Evolutionary conservation across 1,284 basidiomycete species (phyloP), one percentile per base, ranked within the genome.

Genomic region (Puccinia coronata): DNA sequence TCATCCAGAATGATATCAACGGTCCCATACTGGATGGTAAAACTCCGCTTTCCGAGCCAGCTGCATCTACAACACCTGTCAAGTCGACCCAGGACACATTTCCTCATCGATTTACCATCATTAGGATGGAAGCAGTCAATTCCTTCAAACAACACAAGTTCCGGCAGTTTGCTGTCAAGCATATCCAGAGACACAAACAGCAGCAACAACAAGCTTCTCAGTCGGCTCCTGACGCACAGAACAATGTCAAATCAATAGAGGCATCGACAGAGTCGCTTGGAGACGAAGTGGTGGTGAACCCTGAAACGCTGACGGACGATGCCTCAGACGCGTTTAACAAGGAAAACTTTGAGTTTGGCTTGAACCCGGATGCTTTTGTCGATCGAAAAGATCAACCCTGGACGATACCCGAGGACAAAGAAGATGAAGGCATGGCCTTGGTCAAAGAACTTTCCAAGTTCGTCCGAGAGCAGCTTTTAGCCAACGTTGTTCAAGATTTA

Each of bases 311-410:
- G 82, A 84, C 67, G 85, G 87, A 69, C 70, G 74, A 78, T 51
- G 72, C 82, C 55, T 36, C 80, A 1, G 77, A 84, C 53, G 83
- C 34, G 11, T 59, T 57, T 2, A 70, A 67, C n/a, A 75, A 82
- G 55, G 73, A 61, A 34, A 76, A 86, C 72, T 90, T 90, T 84
- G 86, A 87, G 82, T 86, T 90, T 47, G 84, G 86, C 72, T 89
- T 89, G 87, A 89, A 90, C 86, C 88, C 89, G 4, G 89, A 90
- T 84, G 89, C 89, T 20, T 90, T 89, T 82, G 89, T 89, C 81
- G 88, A 88, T 83, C 85, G 85, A 49, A 85, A 86, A 82, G 86
- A 84, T 12, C 28, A 83, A 25, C 84, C 84, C 57, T 84, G 82
- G 47, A 83, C 83, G 20, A 77, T 73, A 31, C 82, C 84, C 3